phyloP scores from a whole-genome alignment of 805 yeast species.

The Helenozyma rhizophorensis region DNA sequence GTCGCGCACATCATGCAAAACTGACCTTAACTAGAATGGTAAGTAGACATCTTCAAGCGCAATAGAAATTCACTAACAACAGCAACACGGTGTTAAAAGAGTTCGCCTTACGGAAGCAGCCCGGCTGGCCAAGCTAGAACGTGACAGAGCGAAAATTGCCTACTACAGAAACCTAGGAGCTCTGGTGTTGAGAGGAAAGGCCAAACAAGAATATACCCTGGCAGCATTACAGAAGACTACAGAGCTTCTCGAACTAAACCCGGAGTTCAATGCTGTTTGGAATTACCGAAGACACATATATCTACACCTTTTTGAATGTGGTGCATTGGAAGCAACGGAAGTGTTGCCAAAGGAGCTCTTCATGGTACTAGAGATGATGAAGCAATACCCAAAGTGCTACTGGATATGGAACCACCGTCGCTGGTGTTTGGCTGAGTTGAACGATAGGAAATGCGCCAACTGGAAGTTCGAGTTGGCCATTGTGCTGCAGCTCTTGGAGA shows the following conservation, averaged over 20 bases:
- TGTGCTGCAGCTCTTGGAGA: slow-evolving; percentile 60
- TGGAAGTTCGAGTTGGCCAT: slow-evolving; percentile 72
- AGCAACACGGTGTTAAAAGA: slow-evolving; percentile 72
- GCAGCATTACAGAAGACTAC: slow-evolving; percentile 52
- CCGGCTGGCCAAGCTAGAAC: slow-evolving; percentile 42
- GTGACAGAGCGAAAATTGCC: slow-evolving; percentile 59
- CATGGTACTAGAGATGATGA: slow-evolving; percentile 56
- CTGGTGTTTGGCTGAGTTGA: slow-evolving; percentile 60
- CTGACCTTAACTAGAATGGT: slow-evolving; percentile 6
- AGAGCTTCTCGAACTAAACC: slow-evolving; percentile 58
- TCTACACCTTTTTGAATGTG: slow-evolving; percentile 20
- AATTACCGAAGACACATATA: slow-evolving; percentile 79
- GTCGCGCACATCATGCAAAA: no score
- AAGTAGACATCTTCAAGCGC: slow-evolving; percentile 1
- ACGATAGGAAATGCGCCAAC: slow-evolving; percentile 45
- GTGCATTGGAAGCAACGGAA: slow-evolving; percentile 4
- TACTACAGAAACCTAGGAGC: slow-evolving; percentile 47
- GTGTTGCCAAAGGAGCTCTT: slow-evolving; percentile 53
- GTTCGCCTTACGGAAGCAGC: slow-evolving; percentile 54
- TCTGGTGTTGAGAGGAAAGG: slow-evolving; percentile 33
- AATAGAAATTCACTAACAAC: no score
- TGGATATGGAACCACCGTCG: slow-evolving; percentile 95
- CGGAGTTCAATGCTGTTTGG: slow-evolving; percentile 89
- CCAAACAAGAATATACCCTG: slow-evolving; percentile 13
- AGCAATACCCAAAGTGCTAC: slow-evolving; percentile 78